phyloP scores from a whole-genome alignment of 345 rosid species.

The Hibiscus tridactylites region DNA sequence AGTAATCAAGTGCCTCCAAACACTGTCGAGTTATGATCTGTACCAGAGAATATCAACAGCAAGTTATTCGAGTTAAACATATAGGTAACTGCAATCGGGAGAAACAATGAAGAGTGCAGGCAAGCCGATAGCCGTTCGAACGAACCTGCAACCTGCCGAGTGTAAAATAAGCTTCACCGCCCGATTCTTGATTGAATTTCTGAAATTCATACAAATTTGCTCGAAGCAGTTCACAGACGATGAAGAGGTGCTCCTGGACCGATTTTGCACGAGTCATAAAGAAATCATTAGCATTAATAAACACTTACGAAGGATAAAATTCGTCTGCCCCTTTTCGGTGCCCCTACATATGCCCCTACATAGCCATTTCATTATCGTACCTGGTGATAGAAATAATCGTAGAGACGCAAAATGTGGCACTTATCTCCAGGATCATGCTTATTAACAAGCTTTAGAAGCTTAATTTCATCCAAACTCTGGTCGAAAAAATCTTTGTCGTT shows the following conservation, averaged over 20 bases:
- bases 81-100: neutral
- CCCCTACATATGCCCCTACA: too few species aligned
- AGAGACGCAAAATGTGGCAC: conserved; percentile 76
- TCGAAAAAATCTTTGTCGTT: conserved; percentile 97
- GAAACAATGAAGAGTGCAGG: neutral
- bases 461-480: conserved; percentile 95
- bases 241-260: conserved; percentile 84
- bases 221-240: conserved; percentile 84
- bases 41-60: neutral
- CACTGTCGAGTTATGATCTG: conserved; percentile 83
- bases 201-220: conserved; percentile 89
- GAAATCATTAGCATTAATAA: neutral
- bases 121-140: neutral
- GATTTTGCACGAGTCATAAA: neutral
- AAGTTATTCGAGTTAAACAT: neutral
- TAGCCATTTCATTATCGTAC: conserved; percentile 19
- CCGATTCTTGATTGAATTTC: conserved; percentile 78
- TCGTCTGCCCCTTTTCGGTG: too few species aligned
- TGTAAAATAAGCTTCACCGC: conserved; percentile 71
- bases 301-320: neutral
- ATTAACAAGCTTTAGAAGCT: conserved; percentile 81
- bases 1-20: conserved; percentile 80
- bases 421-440: conserved; percentile 83
- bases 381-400: conserved; percentile 93
- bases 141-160: conserved; percentile 74